Evolutionary conservation across 73 alveolate species (phyloP), one percentile per base, ranked within the genome.

Genomic region (Paramecium sonneborni): DNA sequence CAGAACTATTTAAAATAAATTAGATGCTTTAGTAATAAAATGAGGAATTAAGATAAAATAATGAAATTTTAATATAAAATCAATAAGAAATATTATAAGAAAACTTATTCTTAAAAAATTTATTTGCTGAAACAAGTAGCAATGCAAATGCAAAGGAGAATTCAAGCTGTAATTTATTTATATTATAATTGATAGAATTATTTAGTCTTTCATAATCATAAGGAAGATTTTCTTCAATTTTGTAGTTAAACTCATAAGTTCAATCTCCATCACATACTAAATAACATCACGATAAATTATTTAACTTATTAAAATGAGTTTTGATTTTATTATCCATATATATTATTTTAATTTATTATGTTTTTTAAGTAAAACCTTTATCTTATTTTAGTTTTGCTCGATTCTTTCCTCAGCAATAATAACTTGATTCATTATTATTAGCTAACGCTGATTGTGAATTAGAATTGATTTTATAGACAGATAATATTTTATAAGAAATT

Each of bases 181-280:
- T 41, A 26, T 62, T 62, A 30, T 26, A 0, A 0, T 62, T 62
- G 1, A 30, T 62, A 62, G 84, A 62, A 62, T 62, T 62, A n/a
- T 62, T 62, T 62, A 62, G 84, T n/a, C 84, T 62, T 28, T 62
- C 84, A 32, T 62, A 62, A 62, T 62, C 84, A 11, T 62, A 62
- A 32, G 84, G 84, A 28, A 62, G 84, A 62, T 62, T 62, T 32
- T 62, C 84, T 1, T 62, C 84, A 62, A 62, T 62, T 26, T 30
- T 62, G 8, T 62, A 62, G 46, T 62, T 62, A 30, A 62, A 62
- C 44, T 62, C 84, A 30, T 62, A 62, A 26, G 84, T 62, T 12
- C 46, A 62, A 26, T 62, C 84, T 62, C 84, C 84, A 12, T 30
- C 84, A 26, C 39, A 62, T 62, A 5, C 68, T 6, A 52, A 32